Base-by-base conservation (phyloP, 495 filamentous ascomycete genomes). In the Aspergillus baeticus region DNA sequence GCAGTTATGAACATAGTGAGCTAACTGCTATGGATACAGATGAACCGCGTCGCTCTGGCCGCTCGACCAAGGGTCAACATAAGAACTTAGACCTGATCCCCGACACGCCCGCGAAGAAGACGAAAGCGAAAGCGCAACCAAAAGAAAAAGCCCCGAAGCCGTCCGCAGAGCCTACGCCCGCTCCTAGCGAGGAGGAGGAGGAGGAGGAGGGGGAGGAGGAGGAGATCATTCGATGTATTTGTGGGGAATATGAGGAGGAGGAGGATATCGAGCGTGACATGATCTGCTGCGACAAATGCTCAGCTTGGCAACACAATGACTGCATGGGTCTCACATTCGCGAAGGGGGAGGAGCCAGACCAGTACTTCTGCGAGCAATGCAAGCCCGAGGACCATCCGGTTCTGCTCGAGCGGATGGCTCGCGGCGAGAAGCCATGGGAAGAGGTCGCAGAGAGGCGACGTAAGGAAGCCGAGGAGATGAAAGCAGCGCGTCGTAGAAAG, bases 21-120 rank as follows among this genome's bases (percentile, higher is more conserved):
- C 76, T 79, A 71, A 79, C 67, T 33, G 22, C 62, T 29, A 42
- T 49, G 54, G 8, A 29, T 35, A n/a, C 75, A 88, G 88, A 90
- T 50, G 92, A 96, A 81, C 88, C 92, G 54, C 87, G 94, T 73
- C 88, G 95, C 66, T 97, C 94, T 14, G 92, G 92, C 46, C 87
- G 94, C 60, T 89, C 92, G 60, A 98, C 93, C 42, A 97, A 97
- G 67, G 94, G 94, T 65, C 91, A 96, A 62, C 92, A 98, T 74
- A 96, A 95, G 69, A 88, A 87, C 58, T 81, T 87, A 55, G 86
- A 93, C 62, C 61, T 82, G 51, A 77, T 87, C 50, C 73, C 87
- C 60, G 86, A 91, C 57, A 71, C 78, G 17, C 65, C 75, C n/a
- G 66, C 76, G 36, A 79, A 82, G 67, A 90, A 87, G 61, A 69